Base-by-base conservation (phyloP, 306 rosid species). In the Cyamopsis tetragonoloba region DNA sequence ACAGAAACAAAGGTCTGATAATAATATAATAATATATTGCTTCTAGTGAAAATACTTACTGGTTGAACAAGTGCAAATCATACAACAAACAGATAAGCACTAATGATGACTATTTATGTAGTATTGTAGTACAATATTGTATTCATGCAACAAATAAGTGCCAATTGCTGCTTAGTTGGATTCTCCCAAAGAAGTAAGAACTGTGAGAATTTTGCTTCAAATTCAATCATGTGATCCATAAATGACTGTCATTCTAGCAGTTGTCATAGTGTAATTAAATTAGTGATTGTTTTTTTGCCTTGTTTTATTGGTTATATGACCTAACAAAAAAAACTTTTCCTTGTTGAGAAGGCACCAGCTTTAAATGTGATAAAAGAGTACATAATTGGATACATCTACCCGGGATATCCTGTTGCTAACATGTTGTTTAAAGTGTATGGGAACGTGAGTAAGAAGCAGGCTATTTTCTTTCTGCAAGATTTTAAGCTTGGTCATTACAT, bases 401-500 rank as follows among this genome's bases (percentile, higher is more conserved):
- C 97, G 0, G 96, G 91, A 65, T 88, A 85, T 62, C 97, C 96
- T n/a, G 83, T 88, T 72, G 97, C 96, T 13, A 85, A 73, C 63
- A 81, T 91, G 56, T 76, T 87, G 78, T 91, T 91, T 59, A 91
- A 88, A 80, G 91, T 88, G 7, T 84, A 84, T 60, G 97, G 96
- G 30, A 76, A 82, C 51, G 80, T 79, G 47, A 91, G 96, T 47
- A 84, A 86, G 92, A 86, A 81, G 57, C 96, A 88, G 46, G 96
- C 73, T 0, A 79, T 91, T 64, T 65, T 82, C 54, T 91, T 91
- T 62, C 64, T 91, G 47, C 83, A 88, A 86, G 97, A 91, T 80
- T 91, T 91, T 62, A 91, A 91, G 78, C 95, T 91, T 37, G 97
- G 97, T 44, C 97, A 91, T 79, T 88, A 91, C 81, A 91, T 91